phyloP scores from a whole-genome alignment of 129 eudicot genomes.

The Heracleum sosnowskyi region DNA sequence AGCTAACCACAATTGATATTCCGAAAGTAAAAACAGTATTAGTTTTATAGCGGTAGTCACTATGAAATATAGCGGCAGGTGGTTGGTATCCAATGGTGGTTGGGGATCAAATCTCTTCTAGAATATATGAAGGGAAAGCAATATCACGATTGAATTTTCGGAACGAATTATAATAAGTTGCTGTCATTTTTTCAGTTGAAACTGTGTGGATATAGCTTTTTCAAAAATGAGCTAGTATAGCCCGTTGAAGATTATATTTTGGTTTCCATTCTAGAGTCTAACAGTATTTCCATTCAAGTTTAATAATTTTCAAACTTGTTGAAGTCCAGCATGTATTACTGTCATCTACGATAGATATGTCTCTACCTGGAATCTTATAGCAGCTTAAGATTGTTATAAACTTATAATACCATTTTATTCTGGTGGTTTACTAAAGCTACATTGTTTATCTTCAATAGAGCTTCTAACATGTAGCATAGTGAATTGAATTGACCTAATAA shows the following conservation, averaged over 20 bases:
- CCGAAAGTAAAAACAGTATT: background rate
- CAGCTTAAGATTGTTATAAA: background rate
- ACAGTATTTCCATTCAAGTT: background rate
- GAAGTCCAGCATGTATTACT: background rate
- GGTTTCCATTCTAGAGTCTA: background rate
- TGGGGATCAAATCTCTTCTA: no score
- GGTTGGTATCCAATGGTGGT: no score
- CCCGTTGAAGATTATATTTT: background rate
- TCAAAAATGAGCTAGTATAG: background rate
- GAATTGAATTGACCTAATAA: background rate
- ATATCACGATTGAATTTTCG: background rate
- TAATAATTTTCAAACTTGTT: background rate
- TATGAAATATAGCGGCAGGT: no score
- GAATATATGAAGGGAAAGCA: background rate
- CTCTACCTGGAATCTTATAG: background rate
- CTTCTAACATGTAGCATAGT: background rate
- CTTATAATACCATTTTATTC: background rate
- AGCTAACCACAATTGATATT: background rate
- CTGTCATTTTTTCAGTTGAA: background rate
- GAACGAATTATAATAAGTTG: background rate
- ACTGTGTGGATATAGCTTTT: background rate
- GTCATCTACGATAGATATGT: background rate
- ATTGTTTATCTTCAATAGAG: background rate
- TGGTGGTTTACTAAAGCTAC: background rate
- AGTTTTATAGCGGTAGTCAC: no score